A percentile compares a stretch with the other conserved stretches of the same genome.
phyloP scores from a whole-genome alignment of 179 eudicot genomes.

The Vitellaria paradoxa region DNA sequence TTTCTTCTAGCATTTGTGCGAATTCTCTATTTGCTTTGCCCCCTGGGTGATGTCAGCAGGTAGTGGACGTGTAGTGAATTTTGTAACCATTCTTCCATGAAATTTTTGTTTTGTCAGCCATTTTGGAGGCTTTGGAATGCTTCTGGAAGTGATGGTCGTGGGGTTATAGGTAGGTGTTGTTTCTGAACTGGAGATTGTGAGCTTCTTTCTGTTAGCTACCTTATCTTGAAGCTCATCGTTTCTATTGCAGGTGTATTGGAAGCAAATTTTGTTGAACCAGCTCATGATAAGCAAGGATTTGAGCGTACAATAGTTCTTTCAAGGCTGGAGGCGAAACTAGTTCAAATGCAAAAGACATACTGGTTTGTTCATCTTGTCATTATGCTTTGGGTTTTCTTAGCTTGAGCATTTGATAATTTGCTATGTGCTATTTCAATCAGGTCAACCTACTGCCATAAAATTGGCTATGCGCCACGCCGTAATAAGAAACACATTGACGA shows the following conservation, averaged over 20 bases:
- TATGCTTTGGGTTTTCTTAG: background rate
- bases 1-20: background rate
- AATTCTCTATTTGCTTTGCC: background rate
- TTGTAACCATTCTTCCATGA: conserved; percentile 7
- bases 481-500: conserved; percentile 37
- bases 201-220: conserved; percentile 4
- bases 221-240: conserved; percentile 13
- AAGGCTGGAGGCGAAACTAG: conserved; percentile 67
- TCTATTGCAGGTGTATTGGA: conserved; percentile 78
- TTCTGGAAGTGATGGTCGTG: conserved; percentile 98
- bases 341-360: conserved; percentile 77
- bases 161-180: conserved; percentile 82
- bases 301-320: conserved; percentile 97
- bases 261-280: conserved; percentile 98
- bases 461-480: conserved; percentile 82
- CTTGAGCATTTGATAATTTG: conserved; percentile 2
- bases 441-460: conserved; percentile 67
- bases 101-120: conserved; percentile 55
- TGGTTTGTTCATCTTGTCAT: conserved; percentile 49
- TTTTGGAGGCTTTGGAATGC: conserved; percentile 99
- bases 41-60: too few species aligned
- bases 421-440: conserved; percentile 34
- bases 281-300: conserved; percentile 99
- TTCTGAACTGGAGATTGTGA: conserved; percentile 12
- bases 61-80: conserved; percentile 11